Conservation (phyloP, 805 yeast genomes). For the Candida caryicola region DNA sequence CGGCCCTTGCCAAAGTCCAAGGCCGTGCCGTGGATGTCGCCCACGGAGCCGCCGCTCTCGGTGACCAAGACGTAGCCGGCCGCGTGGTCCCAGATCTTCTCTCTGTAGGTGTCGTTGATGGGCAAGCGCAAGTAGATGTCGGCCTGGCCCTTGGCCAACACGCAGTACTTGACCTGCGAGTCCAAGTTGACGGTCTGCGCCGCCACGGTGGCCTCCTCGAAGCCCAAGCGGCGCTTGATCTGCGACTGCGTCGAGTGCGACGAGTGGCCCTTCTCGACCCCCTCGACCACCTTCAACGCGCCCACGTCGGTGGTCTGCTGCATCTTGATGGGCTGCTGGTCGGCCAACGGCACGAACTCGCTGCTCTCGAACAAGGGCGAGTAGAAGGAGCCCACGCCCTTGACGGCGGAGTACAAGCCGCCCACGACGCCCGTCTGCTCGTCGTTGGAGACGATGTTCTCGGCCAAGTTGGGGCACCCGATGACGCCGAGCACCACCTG, state of each 20-base stretch:
- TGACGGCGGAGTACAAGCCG: constrained; percentile 71
- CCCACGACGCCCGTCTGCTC: constrained; percentile 47
- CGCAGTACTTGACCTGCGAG: constrained; percentile 95
- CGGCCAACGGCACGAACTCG: constrained; percentile 32
- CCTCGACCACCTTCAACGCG: constrained; percentile 75
- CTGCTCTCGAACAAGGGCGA: constrained; percentile 34
- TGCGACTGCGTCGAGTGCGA: constrained; percentile 80
- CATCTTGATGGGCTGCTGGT: constrained; percentile 48
- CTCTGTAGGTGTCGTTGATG: constrained; percentile 68
- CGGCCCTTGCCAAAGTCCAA: constrained; percentile 88
- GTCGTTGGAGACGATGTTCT: constrained; percentile 38
- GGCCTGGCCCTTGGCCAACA: constrained; percentile 86
- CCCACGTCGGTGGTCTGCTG: constrained; percentile 43
- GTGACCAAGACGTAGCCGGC: constrained; percentile 84
- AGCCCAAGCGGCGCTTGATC: constrained; percentile 60
- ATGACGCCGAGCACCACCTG: constrained; percentile 85
- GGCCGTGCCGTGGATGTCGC: constrained; percentile 73
- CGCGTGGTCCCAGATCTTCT: constrained; percentile 99
- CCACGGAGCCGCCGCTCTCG: constrained; percentile 90
- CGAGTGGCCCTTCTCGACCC: constrained; percentile 94
- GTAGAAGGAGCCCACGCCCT: constrained; percentile 66
- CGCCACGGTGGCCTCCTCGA: constrained; percentile 48
- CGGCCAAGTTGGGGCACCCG: constrained; percentile 91
- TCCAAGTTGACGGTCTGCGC: constrained; percentile 75
- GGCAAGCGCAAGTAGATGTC: constrained; percentile 91